Percentiles rank a stretch among this genome's conserved stretches.
Evolutionary conservation across 805 yeast genomes (phyloP).

Genomic region (Candida morakotiae): DNA sequence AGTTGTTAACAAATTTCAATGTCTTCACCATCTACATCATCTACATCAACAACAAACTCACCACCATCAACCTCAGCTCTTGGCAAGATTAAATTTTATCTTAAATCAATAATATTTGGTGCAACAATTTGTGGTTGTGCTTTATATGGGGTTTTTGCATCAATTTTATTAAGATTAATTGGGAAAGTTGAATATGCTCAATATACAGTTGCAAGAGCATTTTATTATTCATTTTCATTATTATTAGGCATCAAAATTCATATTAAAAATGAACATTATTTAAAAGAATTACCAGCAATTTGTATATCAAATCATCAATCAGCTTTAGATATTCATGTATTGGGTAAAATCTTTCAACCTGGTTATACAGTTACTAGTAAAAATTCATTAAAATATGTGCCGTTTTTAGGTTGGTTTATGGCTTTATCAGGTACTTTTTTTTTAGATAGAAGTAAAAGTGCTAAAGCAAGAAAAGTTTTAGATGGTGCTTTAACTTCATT

Average conservation of each 20-base stretch:
- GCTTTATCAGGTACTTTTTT: slow-evolving; percentile 84
- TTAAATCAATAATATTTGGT: slow-evolving; percentile 53
- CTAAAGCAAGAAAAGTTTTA: slow-evolving; percentile 71
- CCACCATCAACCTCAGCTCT: not conserved
- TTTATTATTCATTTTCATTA: slow-evolving; percentile 56
- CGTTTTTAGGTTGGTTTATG: slow-evolving; percentile 98
- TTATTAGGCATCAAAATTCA: slow-evolving; percentile 68
- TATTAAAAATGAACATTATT: slow-evolving; percentile 60
- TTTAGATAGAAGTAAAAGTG: slow-evolving; percentile 75
- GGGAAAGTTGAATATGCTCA: slow-evolving; percentile 83
- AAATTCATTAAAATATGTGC: slow-evolving; percentile 74
- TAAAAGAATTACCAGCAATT: slow-evolving; percentile 63
- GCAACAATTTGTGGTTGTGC: slow-evolving; percentile 57
- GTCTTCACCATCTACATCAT: not conserved
- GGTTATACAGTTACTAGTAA: slow-evolving; percentile 93
- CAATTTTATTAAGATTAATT: slow-evolving; percentile 57
- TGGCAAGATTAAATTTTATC: slow-evolving; percentile 40
- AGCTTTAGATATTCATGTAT: slow-evolving; percentile 73
- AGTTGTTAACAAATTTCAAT: not conserved
- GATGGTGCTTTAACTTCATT: slow-evolving; percentile 62
- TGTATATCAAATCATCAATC: slow-evolving; percentile 88
- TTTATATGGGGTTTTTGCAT: slow-evolving; percentile 72
- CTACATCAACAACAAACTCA: not conserved
- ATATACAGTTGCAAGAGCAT: slow-evolving; percentile 84
- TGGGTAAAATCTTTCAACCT: slow-evolving; percentile 82